Evolutionary conservation across 345 rosid species (phyloP), one percentile per base, ranked within the genome.

Genomic region (Trapa incisa): DNA sequence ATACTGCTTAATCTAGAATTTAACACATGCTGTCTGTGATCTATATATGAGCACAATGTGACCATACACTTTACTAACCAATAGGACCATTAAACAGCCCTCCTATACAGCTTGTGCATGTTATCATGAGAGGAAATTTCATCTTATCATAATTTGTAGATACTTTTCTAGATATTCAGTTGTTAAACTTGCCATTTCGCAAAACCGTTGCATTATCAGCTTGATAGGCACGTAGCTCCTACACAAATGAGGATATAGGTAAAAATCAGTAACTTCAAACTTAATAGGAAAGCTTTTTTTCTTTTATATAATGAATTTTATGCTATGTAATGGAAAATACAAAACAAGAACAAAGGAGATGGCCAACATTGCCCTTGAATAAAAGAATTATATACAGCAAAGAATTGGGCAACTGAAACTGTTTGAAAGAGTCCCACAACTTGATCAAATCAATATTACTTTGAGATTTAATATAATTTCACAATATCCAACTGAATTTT

Each of bases 141-240:
- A 1, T 47, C 5, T 22, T 7, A 35, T 11, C 7, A 67, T 13
- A 17, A 67, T 52, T 29, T 3, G 52, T 35, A 11, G 43, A 41
- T 8, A 41, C 43, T 41, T 41, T 3, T 41, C 43, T n/a, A 6
- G 6, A 39, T 4, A 53, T 38, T 67, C 41, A 50, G 33, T 33
- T 32, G 50, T 58, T 74, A 62, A 37, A 38, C 63, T 76, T 88
- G 91, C 99, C 99, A 87, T 90, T 91, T 75, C 99, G 88, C 66
- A 87, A 77, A 67, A 94, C 93, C 52, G 95, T 94, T 2, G 99
- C 99, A 74, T 78, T 83, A 77, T 94, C 96, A 78, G 99, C 99
- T 86, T 94, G 99, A 77, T 94, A 94, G 67, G 99, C 99, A 60
- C 97, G 97, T 70, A 94, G 69, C 76, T 94, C 99, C 99, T 94